Evolutionary conservation across 2,329 filamentous ascomycete genomes (phyloP).

Genomic region (Graphilbum sp.): DNA sequence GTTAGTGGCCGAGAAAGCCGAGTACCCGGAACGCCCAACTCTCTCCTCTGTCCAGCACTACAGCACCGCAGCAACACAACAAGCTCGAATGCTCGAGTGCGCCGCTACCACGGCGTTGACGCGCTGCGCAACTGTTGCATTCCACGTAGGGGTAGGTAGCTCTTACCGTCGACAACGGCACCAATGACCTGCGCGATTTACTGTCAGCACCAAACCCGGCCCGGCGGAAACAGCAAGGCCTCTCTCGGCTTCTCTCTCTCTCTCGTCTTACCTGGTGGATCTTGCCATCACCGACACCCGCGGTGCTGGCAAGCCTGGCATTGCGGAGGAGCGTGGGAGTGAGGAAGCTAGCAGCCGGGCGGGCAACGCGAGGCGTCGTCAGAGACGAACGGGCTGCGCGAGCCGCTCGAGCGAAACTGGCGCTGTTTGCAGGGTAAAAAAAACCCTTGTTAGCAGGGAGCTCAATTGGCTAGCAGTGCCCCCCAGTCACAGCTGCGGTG

Average conservation of each 20-base stretch:
- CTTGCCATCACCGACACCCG: conserved; percentile 45
- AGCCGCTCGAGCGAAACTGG: conserved; percentile 39
- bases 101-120: no score
- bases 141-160: no score
- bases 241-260: no score
- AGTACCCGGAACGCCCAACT: background rate
- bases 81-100: background rate
- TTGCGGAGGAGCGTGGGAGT: conserved; percentile 15
- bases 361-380: conserved; percentile 37
- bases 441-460: conserved; percentile 25
- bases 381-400: conserved; percentile 46
- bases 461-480: conserved; percentile 25
- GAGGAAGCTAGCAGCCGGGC: conserved; percentile 29
- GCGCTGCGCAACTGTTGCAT: no score
- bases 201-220: conserved; percentile 1
- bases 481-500: background rate
- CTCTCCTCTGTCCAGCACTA: background rate
- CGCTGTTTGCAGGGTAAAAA: conserved; percentile 24
- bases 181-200: conserved; percentile 66
- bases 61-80: background rate
- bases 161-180: conserved; percentile 94
- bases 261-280: conserved; percentile 47
- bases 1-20: conserved; percentile 1
- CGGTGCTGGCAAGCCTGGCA: conserved; percentile 42
- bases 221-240: background rate